Conservation (phyloP, 352 stramenopile species). For the Pythium phragmitis region DNA sequence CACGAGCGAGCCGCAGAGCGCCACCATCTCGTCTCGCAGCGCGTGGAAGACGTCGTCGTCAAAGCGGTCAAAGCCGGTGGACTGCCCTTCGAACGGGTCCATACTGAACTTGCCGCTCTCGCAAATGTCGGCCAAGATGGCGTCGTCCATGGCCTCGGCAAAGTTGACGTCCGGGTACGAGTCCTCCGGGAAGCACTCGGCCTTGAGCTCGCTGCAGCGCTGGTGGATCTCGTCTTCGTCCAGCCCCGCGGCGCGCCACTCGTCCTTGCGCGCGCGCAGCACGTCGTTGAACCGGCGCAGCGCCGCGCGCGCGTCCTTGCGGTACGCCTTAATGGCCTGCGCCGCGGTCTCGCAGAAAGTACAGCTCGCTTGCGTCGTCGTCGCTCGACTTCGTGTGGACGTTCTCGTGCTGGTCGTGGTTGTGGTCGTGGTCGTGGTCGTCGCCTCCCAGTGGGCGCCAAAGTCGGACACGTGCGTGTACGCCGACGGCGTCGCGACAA, state of each 20-base stretch:
- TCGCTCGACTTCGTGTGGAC: conserved; percentile 18
- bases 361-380: conserved; percentile 9
- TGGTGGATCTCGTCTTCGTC: conserved; percentile 57
- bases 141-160: conserved; percentile 41
- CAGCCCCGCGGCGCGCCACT: conserved; percentile 38
- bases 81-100: conserved; percentile 42
- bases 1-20: conserved; percentile 37
- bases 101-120: conserved; percentile 48
- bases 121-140: conserved; percentile 55
- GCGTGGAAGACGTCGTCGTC: conserved; percentile 57
- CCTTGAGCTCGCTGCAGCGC: conserved; percentile 45
- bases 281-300: conserved; percentile 44
- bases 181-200: conserved; percentile 47
- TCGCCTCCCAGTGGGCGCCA: conserved; percentile 55
- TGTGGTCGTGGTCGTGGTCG: conserved; percentile 10
- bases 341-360: conserved; percentile 37
- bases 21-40: conserved; percentile 37
- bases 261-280: conserved; percentile 32
- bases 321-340: conserved; percentile 39
- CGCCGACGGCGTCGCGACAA: conserved; percentile 25
- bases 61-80: conserved; percentile 34
- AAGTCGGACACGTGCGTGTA: conserved; percentile 52
- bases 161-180: conserved; percentile 49
- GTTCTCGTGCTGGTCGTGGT: too few species aligned
- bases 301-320: conserved; percentile 34